phyloP scores from a whole-genome alignment of 1,139 yeast genomes.

The Meyerozyma smithsonii region DNA sequence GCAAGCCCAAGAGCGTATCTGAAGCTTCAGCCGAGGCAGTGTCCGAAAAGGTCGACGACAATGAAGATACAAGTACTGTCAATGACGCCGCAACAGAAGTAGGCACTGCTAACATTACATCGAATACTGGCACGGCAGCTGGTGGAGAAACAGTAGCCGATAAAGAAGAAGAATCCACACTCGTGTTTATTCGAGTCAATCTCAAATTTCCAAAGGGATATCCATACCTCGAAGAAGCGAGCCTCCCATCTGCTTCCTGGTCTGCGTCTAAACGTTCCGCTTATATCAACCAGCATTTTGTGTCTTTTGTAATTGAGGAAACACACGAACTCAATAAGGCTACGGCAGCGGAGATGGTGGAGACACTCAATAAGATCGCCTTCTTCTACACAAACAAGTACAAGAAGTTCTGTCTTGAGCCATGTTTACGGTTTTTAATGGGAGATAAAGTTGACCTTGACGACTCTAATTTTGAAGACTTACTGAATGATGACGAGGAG shows the following conservation, averaged over 20 bases:
- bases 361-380: slow-evolving; percentile 52
- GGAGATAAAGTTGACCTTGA: slow-evolving; percentile 71
- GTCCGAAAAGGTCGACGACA: slow-evolving; percentile 1
- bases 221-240: slow-evolving; percentile 53
- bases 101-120: background rate
- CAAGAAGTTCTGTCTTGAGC: slow-evolving; percentile 71
- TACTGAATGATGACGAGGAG: slow-evolving; percentile 16
- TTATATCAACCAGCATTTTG: slow-evolving; percentile 20
- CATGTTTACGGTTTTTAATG: slow-evolving; percentile 68
- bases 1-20: slow-evolving; percentile 3
- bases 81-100: slow-evolving; percentile 2
- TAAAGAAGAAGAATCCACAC: slow-evolving; percentile 20
- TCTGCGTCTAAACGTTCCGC: slow-evolving; percentile 14
- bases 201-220: slow-evolving; percentile 66
- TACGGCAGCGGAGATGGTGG: slow-evolving; percentile 45
- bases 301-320: slow-evolving; percentile 67
- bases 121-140: background rate
- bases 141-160: slow-evolving; percentile 3
- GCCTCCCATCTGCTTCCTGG: slow-evolving; percentile 17
- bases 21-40: slow-evolving; percentile 5
- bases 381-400: slow-evolving; percentile 49
- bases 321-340: slow-evolving; percentile 58
- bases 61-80: slow-evolving; percentile 2
- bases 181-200: slow-evolving; percentile 66
- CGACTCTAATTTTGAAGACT: slow-evolving; percentile 17